Conservation (phyloP, 1,139 yeast genomes). For the Nakaseomyces glabratus region DNA sequence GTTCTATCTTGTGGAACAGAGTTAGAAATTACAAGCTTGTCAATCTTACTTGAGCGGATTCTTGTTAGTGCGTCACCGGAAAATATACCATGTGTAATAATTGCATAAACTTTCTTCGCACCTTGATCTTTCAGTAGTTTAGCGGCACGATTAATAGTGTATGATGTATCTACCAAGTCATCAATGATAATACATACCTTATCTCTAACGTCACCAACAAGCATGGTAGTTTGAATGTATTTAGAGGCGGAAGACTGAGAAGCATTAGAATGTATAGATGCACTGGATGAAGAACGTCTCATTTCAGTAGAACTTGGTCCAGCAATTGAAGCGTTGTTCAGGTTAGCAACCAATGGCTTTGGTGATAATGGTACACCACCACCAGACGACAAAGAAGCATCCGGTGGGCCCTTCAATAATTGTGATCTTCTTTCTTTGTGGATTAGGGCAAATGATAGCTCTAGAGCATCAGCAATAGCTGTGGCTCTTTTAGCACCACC, state of each 20-base stretch:
- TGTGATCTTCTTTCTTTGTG: conserved; percentile 82
- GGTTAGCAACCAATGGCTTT: conserved; percentile 21
- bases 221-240: conserved; percentile 49
- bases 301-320: conserved; percentile 7
- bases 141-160: conserved; percentile 88
- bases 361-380: conserved; percentile 22
- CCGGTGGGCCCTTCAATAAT: conserved; percentile 30
- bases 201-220: conserved; percentile 85
- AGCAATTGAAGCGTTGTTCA: conserved; percentile 6
- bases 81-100: conserved; percentile 88
- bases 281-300: conserved; percentile 7
- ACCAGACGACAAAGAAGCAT: conserved; percentile 28
- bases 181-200: conserved; percentile 81
- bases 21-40: conserved; percentile 83
- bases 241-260: conserved; percentile 15
- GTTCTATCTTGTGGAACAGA: conserved; percentile 73
- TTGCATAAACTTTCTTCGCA: conserved; percentile 74
- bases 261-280: conserved; percentile 3
- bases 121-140: conserved; percentile 87
- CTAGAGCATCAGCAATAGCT: conserved; percentile 81
- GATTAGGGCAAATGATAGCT: conserved; percentile 84
- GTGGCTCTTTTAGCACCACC: conserved; percentile 98
- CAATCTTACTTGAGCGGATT: conserved; percentile 61
- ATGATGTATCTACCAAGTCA: conserved; percentile 90
- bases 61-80: conserved; percentile 84